phyloP scores from a whole-genome alignment of 2,329 filamentous ascomycete species.

The Xylaria sp. region DNA sequence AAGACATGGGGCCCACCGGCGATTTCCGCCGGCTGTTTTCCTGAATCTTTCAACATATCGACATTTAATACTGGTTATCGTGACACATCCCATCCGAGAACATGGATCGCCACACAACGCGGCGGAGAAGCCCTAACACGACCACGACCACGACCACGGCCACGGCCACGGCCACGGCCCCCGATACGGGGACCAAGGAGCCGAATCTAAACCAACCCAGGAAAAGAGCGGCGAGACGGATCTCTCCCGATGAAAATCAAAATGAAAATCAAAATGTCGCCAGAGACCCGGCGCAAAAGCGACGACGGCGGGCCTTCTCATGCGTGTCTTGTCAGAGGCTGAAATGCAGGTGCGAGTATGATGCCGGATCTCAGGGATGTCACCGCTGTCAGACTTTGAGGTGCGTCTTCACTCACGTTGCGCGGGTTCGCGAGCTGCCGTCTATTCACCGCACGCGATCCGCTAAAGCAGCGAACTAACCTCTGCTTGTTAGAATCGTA shows the following conservation, averaged over 20 bases:
- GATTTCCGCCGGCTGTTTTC: slow-evolving; percentile 39
- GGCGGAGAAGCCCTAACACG: slow-evolving; percentile 8
- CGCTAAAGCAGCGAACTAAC: slow-evolving; percentile 8
- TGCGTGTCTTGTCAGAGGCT: slow-evolving; percentile 46
- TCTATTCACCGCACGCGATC: background rate
- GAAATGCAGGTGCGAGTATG: slow-evolving; percentile 47
- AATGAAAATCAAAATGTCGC: too few relatives aligned
- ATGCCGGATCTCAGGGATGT: slow-evolving; percentile 43
- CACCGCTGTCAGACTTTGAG: slow-evolving; percentile 47
- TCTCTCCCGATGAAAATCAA: slow-evolving; percentile 29
- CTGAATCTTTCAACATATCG: too few relatives aligned
- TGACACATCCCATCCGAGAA: background rate
- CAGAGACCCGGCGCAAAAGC: slow-evolving; percentile 37
- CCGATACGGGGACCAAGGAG: slow-evolving; percentile 16
- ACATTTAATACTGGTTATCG: too few relatives aligned
- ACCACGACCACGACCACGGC: background rate
- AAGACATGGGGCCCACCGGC: slow-evolving; percentile 25
- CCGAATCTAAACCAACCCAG: slow-evolving; percentile 20
- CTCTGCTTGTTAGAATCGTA: slow-evolving; percentile 37
- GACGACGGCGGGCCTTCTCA: slow-evolving; percentile 46
- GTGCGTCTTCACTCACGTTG: slow-evolving; percentile 31
- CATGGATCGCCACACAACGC: slow-evolving; percentile 8
- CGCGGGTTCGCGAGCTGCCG: background rate
- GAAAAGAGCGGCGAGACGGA: slow-evolving; percentile 34
- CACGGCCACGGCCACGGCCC: background rate